Evolutionary conservation across 768 basidiomycete species (phyloP).

Genomic region (Pleurotus cornucopiae): DNA sequence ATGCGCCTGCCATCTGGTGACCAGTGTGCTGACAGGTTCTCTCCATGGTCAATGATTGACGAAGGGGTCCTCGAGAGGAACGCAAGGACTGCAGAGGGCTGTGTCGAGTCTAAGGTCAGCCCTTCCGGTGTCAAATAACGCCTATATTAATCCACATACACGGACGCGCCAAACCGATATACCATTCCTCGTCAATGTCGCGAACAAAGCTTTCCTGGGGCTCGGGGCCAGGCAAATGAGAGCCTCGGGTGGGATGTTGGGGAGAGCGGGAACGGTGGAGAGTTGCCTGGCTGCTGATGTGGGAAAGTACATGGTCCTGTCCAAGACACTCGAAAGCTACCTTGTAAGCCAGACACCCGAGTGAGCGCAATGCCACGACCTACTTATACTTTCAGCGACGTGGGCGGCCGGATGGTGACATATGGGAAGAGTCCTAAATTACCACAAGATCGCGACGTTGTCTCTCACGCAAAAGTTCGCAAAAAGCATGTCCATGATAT

Average conservation of each 20-base stretch:
- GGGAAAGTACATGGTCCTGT: slow-evolving; percentile 72
- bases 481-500: too few relatives aligned
- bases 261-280: slow-evolving; percentile 64
- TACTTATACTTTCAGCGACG: too few relatives aligned
- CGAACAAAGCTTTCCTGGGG: slow-evolving; percentile 75
- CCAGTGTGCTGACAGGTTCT: slow-evolving; percentile 74
- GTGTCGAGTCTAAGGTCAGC: not conserved
- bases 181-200: slow-evolving; percentile 65
- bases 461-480: not conserved
- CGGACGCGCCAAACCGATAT: slow-evolving; percentile 80
- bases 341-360: not conserved
- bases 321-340: not conserved
- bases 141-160: slow-evolving; percentile 37
- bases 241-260: slow-evolving; percentile 54
- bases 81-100: slow-evolving; percentile 74
- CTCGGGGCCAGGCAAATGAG: slow-evolving; percentile 59
- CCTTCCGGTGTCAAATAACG: not conserved
- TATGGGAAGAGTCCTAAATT: not conserved
- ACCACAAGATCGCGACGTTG: not conserved
- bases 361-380: not conserved
- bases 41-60: slow-evolving; percentile 81
- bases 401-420: not conserved
- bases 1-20: slow-evolving; percentile 77
- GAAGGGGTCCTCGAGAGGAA: slow-evolving; percentile 71
- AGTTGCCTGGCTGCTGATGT: slow-evolving; percentile 75